Conservation (phyloP, 2,329 filamentous ascomycete genomes). For the Aurifilum marmelostoma region DNA sequence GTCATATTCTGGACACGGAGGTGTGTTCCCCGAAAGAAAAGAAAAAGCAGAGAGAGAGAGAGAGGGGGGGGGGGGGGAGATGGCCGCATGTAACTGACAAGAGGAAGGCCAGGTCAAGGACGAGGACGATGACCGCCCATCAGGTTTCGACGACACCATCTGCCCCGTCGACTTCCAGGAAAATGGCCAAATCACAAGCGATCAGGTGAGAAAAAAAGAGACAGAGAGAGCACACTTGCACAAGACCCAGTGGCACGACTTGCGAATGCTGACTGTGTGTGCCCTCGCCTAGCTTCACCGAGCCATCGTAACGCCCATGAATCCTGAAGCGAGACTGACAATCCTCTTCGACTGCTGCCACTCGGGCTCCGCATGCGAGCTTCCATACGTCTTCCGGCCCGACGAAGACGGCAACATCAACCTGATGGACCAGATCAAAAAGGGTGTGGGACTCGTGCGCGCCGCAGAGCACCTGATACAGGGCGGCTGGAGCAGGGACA, state of each 20-base stretch:
- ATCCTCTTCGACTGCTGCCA: conserved; percentile 66
- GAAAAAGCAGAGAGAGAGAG: neutral
- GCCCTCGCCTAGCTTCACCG: conserved; percentile 45
- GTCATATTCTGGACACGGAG: conserved; percentile 63
- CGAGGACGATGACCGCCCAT: conserved; percentile 43
- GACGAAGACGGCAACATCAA: conserved; percentile 60
- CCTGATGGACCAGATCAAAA: conserved; percentile 57
- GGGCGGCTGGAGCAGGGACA: conserved; percentile 50
- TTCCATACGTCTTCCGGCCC: conserved; percentile 61
- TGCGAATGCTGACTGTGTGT: conserved; percentile 11
- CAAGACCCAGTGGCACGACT: neutral
- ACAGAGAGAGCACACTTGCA: conserved; percentile 17
- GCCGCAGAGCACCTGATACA: conserved; percentile 54
- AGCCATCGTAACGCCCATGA: conserved; percentile 54
- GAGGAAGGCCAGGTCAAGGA: conserved; percentile 48
- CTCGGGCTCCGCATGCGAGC: conserved; percentile 60
- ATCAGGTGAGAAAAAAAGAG: conserved; percentile 41
- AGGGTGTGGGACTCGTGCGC: conserved; percentile 52
- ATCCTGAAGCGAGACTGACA: conserved; percentile 54
- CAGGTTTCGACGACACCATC: conserved; percentile 53
- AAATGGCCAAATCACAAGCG: conserved; percentile 57
- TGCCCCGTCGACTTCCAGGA: conserved; percentile 56
- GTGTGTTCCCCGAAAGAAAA: conserved; percentile 32
- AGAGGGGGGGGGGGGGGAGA: neutral
- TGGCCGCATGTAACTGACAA: conserved; percentile 15